phyloP scores from a whole-genome alignment of 2,329 filamentous ascomycete genomes.

The Fusarium torreyae region DNA sequence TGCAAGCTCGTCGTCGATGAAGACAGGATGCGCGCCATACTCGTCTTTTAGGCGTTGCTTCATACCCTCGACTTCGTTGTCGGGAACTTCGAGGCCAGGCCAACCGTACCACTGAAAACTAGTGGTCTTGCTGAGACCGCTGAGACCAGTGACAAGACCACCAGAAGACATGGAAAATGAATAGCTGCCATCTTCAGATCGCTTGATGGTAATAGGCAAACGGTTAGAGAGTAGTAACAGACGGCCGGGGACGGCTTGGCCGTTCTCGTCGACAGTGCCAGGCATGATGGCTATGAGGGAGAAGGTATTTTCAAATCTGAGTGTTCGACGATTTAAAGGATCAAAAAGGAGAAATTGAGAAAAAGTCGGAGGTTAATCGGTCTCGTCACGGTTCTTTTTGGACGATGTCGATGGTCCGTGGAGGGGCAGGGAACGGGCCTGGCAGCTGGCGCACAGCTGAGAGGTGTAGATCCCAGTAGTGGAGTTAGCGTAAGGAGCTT shows the following conservation, averaged over 20 bases:
- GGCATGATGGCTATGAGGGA: conserved; percentile 53
- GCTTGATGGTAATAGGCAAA: conserved; percentile 96
- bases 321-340: conserved; percentile 1
- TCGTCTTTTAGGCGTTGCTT: conserved; percentile 86
- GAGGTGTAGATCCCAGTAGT: conserved; percentile 48
- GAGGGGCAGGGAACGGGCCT: conserved; percentile 49
- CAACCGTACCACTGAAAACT: conserved; percentile 99
- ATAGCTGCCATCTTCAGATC: conserved; percentile 91
- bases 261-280: conserved; percentile 54
- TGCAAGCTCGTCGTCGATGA: conserved; percentile 92
- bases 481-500: conserved; percentile 50
- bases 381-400: conserved; percentile 40
- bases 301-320: background rate
- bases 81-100: conserved; percentile 93
- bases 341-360: conserved; percentile 13
- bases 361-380: conserved; percentile 20
- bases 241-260: conserved; percentile 59
- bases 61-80: conserved; percentile 82
- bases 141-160: conserved; percentile 93
- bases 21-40: conserved; percentile 91
- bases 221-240: conserved; percentile 94
- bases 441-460: conserved; percentile 40
- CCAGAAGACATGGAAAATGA: conserved; percentile 97
- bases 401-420: conserved; percentile 43
- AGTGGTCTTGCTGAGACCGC: conserved; percentile 90